Base-by-base conservation (phyloP, 495 filamentous ascomycete genomes). In the Xylaria longipes region DNA sequence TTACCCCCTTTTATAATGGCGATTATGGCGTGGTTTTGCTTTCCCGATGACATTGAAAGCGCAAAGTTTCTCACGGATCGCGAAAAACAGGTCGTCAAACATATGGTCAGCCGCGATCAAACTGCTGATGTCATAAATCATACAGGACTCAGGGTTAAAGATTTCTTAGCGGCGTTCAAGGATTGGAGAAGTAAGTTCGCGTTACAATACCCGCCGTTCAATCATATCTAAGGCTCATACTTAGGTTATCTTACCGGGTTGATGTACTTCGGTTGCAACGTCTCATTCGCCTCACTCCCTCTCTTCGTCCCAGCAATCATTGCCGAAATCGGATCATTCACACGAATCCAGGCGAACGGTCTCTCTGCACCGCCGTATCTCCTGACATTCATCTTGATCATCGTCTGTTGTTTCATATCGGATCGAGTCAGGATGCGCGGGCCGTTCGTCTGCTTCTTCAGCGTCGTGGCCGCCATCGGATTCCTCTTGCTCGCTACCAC, bases 1-100 rank as follows among this genome's bases (percentile, higher is more conserved):
- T 46, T 86, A 0, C 74, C 94, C 41, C 93, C 92, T 12, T 87
- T 83, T 63, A 79, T 92, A 45, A 84, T 93, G 31, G 84, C 90
- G 0, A 73, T 92, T 33, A 68, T 84, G 31, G 88, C 90, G 77
- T 94, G 89, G 83, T 93, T 94, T 74, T 71, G 89, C 52, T 82
- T 96, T n/a, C 91, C 93, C 0, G 57, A 60, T 17, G 68, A 75
- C 37, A 70, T 75, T 5, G 64, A 69, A 22, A 74, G 48, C 39
- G 75, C 78, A 8, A 72, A 66, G 68, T 82, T 83, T 64, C 69
- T 83, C 29, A 69, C 45, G 35, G 64, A 58, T 4, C 66, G 77
- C n/a, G 78, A 80, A 56, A 74, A 73, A 27, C 56, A 72, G 43
- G 73, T 76, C 67, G 73, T 68, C n/a, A 65, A 67, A 29, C 66